phyloP scores from a whole-genome alignment of 768 basidiomycete genomes.

The Boletus speciosus region DNA sequence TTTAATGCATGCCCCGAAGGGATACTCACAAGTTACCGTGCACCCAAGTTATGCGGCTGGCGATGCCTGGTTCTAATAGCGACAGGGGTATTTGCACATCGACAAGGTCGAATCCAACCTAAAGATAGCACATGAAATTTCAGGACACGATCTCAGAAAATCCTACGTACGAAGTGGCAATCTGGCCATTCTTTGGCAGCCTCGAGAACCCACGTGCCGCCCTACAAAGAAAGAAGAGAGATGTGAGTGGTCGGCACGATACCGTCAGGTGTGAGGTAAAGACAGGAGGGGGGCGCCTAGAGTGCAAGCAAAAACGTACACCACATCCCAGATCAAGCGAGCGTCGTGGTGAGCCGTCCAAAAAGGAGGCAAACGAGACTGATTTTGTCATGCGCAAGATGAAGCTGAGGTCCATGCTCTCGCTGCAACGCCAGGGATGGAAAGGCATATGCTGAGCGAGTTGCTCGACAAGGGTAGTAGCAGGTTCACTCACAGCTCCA shows the following conservation, averaged over 20 bases:
- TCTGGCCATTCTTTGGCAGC: constrained; percentile 69
- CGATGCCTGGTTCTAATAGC: constrained; percentile 48
- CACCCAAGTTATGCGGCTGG: constrained; percentile 62
- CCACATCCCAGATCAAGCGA: constrained; percentile 74
- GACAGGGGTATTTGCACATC: constrained; percentile 64
- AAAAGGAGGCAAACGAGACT: constrained; percentile 58
- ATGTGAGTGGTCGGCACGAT: not conserved
- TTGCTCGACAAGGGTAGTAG: not conserved
- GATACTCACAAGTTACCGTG: constrained; percentile 72
- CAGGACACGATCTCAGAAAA: not conserved
- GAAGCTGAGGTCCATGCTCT: constrained; percentile 53
- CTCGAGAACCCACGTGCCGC: constrained; percentile 68
- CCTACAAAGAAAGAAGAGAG: constrained; percentile 34
- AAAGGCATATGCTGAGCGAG: constrained; percentile 4
- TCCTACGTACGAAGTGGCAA: constrained; percentile 55
- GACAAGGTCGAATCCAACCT: constrained; percentile 81
- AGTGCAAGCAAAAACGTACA: constrained; percentile 38
- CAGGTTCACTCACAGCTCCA: constrained; percentile 58
- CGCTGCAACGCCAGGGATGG: constrained; percentile 33
- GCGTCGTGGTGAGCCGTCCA: constrained; percentile 45
- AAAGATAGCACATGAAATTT: constrained; percentile 4
- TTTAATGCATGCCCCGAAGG: not conserved
- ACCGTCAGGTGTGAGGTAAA: not conserved
- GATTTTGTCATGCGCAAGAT: constrained; percentile 46
- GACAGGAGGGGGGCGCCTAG: not conserved